These are phyloP conservation scores for Gyromitra esculenta DNA, from an alignment of 2,329 filamentous ascomycete genomes.

Conservation along the genomic window DNA sequence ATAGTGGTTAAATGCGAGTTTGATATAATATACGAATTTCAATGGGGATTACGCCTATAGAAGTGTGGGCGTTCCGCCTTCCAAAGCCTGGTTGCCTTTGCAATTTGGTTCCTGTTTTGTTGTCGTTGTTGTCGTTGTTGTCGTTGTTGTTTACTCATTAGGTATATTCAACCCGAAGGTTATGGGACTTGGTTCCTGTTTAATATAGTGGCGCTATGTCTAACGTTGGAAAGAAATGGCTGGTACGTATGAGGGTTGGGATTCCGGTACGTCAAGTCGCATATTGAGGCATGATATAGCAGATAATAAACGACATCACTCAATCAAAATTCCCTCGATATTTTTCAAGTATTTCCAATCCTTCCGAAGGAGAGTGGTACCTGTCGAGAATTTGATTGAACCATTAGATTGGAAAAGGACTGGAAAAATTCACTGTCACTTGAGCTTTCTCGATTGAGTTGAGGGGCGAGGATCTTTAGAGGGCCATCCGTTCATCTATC, in stretches of 20 bases:
- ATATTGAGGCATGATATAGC: not conserved
- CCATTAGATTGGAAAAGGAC: not conserved
- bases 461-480: not conserved
- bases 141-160: too few species aligned
- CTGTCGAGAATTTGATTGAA: not conserved
- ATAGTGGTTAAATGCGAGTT: not conserved
- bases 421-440: not conserved
- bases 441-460: not conserved
- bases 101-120: not conserved
- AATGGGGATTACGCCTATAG: too few species aligned
- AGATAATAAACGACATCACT: not conserved
- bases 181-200: not conserved
- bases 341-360: not conserved
- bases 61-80: too few species aligned
- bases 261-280: not conserved
- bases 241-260: not conserved
- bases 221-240: not conserved
- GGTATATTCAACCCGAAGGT: too few species aligned
- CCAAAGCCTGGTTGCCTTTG: not conserved
- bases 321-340: not conserved
- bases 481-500: not conserved
- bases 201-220: not conserved
- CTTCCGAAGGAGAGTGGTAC: not conserved
- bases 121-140: too few species aligned
- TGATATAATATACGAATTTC: too few species aligned